Base-by-base conservation (phyloP, 2,329 filamentous ascomycete genomes). In the Pyrenophora seminiperda region DNA sequence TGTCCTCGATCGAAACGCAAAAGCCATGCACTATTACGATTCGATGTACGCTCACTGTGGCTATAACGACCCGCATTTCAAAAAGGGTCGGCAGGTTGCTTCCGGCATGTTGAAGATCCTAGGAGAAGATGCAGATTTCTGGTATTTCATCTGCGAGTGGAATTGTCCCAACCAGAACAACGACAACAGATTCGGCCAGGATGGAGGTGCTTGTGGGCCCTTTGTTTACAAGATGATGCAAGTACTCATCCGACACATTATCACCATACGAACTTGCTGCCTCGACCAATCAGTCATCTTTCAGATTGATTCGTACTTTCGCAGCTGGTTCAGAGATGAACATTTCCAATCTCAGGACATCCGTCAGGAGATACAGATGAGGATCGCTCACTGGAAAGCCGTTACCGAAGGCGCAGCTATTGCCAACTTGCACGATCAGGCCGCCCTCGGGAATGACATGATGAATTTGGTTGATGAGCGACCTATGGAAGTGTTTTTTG, bases 131-230 rank as follows among this genome's bases (percentile, higher is more conserved):
- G 2, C 17, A 3, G 2, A 11, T 0, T 7, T 15, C 0, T 64
- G 56, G 48, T 15, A 15, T 0, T 59, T 43, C 11, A 1, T 1
- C 0, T 7, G 29, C 3, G 54, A 61, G 24, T 1, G 5, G 1
- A 2, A 58, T 9, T 42, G 50, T 22, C 61, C 62, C 1, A 6
- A 58, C 22, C 63, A 66, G 36, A 38, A 22, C 20, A 0, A 5
- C 2, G 2, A 62, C 39, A 67, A 67, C 34, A 11, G 13, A n/a
- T 52, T 24, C 45, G 10, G 11, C 0, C 5, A n/a, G 0, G 61
- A 67, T 34, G 10, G 5, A 3, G 63, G 62, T 7, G 36, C 63
- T 3, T 65, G 63, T 29, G 62, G 61, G 3, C 61, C 62, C 3
- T 62, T 63, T 22, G 55, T 65, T 4, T 53, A 48, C 19, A 48